Base-by-base conservation (phyloP, 108 stramenopile genomes). In the Seminavis robusta region DNA sequence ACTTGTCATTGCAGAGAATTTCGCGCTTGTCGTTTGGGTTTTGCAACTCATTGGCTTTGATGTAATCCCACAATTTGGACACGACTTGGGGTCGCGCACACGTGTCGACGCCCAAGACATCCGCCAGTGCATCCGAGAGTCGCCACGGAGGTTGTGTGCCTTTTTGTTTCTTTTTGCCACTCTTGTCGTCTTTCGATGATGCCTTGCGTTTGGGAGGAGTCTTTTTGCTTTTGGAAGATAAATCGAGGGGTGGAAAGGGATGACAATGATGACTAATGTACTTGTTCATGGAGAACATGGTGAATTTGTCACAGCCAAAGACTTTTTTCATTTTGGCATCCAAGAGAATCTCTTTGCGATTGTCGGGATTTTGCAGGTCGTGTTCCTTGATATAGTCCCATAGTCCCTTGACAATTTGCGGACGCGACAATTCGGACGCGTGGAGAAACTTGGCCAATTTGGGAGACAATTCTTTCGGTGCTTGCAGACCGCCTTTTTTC, bases 251-350 rank as follows among this genome's bases (percentile, higher is more conserved):
- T 48, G 71, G 80, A 62, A 76, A 92, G 15, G 90, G 90, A 24
- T 86, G 57, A 33, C 88, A 69, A 58, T 92, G 90, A 0, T 80
- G 73, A 10, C 68, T 61, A 40, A 88, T 56, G 56, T 81, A 78
- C 52, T 87, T 87, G 56, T 88, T 92, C 90, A 95, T 90, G 43
- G 82, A 75, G 53, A 92, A 95, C 86, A 95, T 95, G n/a, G 88
- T 87, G 15, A 95, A 88, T 16, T 33, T 68, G 9, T 77, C 43
- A 41, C 77, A 56, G 5, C 83, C 83, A 57, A 95, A 86, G 36
- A 90, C 83, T n/a, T 64, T 37, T 38, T 75, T 34, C 81, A 89
- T 80, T 32, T 76, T 75, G 11, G 64, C 74, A 31, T 90, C 89
- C 50, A 88, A 47, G 7, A 88, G 30, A 29, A 95, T 92, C 52